A percentile compares a stretch with the other conserved stretches of the same genome.
Conservation (phyloP, 805 yeast species). For the Starmerella sp. region DNA sequence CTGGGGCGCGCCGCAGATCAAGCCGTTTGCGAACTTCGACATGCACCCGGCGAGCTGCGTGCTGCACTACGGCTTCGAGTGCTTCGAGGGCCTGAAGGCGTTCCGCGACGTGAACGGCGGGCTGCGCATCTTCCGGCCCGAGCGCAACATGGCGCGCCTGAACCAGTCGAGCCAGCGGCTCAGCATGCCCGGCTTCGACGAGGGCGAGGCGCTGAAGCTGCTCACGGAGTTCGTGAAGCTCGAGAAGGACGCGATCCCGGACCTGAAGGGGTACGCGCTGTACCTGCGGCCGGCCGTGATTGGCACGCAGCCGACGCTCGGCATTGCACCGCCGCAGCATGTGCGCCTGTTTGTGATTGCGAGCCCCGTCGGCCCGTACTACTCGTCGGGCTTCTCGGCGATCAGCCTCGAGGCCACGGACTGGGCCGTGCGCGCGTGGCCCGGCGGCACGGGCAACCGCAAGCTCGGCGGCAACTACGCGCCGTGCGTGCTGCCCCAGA, state of each 20-base stretch:
- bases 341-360: conserved; percentile 80
- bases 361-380: conserved; percentile 96
- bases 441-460: conserved; percentile 95
- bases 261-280: conserved; percentile 77
- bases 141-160: conserved; percentile 86
- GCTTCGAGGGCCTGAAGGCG: conserved; percentile 94
- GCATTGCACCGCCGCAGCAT: conserved; percentile 70
- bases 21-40: conserved; percentile 65
- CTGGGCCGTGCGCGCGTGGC: conserved; percentile 97
- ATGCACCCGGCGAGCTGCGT: conserved; percentile 86
- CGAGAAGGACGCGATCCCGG: conserved; percentile 72
- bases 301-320: conserved; percentile 81
- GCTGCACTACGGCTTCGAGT: conserved; percentile 88
- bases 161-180: conserved; percentile 80
- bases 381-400: conserved; percentile 90
- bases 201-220: conserved; percentile 61
- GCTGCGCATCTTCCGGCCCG: conserved; percentile 78
- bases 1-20: conserved; percentile 82
- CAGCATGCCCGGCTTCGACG: conserved; percentile 77
- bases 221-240: conserved; percentile 64
- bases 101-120: conserved; percentile 49
- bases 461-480: conserved; percentile 97
- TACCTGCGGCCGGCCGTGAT: conserved; percentile 92
- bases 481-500: conserved; percentile 84
- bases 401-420: conserved; percentile 90